Conservation (phyloP, 2,329 filamentous ascomycete species). For the Xylariaceae sp. region DNA sequence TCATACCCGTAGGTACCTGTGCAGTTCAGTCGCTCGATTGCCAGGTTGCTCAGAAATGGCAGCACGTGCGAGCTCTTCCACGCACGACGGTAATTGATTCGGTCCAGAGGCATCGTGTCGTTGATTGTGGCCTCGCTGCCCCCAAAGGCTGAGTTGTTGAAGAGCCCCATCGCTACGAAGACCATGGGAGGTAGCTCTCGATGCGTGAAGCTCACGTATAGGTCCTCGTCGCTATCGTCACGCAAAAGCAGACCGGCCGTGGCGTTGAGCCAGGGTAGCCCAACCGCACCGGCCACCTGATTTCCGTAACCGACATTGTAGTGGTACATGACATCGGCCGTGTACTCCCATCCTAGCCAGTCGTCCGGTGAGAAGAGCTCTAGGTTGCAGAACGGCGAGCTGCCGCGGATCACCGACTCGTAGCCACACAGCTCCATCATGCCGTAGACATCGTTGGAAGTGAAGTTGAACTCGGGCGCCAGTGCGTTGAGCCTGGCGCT, state of each 20-base stretch:
- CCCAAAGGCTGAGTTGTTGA: conserved; percentile 68
- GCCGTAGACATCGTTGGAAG: conserved; percentile 64
- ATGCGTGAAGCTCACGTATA: conserved; percentile 73
- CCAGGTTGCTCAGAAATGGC: conserved; percentile 70
- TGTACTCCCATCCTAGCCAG: conserved; percentile 71
- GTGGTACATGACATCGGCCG: conserved; percentile 67
- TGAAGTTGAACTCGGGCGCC: conserved; percentile 67
- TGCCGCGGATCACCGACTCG: conserved; percentile 67
- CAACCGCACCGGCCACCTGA: conserved; percentile 60
- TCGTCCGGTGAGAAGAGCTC: conserved; percentile 65
- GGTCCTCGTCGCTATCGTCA: conserved; percentile 54
- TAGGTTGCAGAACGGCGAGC: conserved; percentile 65
- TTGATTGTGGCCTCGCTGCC: conserved; percentile 58
- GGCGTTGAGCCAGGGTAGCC: conserved; percentile 71
- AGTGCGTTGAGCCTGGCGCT: conserved; percentile 59
- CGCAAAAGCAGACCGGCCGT: conserved; percentile 57
- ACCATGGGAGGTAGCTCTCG: conserved; percentile 71
- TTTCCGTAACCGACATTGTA: conserved; percentile 72
- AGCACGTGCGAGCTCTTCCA: conserved; percentile 69
- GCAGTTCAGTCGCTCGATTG: conserved; percentile 69
- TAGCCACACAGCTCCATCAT: conserved; percentile 72
- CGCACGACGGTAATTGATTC: conserved; percentile 66
- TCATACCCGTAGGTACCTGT: conserved; percentile 59
- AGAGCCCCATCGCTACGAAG: conserved; percentile 69
- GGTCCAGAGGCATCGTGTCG: conserved; percentile 67